Conservation (phyloP, 352 stramenopile genomes). For the Discostella stelligera region DNA sequence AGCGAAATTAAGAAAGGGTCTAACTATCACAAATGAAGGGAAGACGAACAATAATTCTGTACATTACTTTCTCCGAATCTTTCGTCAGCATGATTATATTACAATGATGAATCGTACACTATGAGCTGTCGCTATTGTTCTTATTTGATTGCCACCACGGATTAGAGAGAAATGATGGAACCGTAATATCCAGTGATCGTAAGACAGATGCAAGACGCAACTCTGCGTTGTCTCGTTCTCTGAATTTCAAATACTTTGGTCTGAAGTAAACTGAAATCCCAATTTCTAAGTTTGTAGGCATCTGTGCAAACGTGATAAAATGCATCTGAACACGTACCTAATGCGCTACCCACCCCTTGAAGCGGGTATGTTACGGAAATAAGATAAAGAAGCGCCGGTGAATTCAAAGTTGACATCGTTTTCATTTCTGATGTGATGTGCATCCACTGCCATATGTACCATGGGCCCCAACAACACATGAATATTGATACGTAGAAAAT, state of each 20-base stretch:
- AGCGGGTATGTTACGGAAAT: slow-evolving; percentile 19
- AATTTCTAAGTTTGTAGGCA: slow-evolving; percentile 4
- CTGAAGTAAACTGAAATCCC: slow-evolving; percentile 27
- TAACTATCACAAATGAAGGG: slow-evolving; percentile 76
- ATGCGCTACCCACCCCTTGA: slow-evolving; percentile 20
- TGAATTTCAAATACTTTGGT: slow-evolving; percentile 34
- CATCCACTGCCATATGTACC: slow-evolving; percentile 36
- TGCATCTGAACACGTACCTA: slow-evolving; percentile 4
- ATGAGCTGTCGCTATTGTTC: neutral
- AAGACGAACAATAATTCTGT: neutral
- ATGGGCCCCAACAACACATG: slow-evolving; percentile 19
- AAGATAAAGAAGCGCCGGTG: slow-evolving; percentile 13
- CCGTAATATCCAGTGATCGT: slow-evolving; percentile 19
- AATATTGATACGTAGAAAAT: slow-evolving; percentile 29
- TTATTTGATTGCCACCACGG: slow-evolving; percentile 20
- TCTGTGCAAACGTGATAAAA: neutral
- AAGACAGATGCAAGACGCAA: slow-evolving; percentile 28
- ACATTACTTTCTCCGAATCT: neutral
- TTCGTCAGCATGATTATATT: slow-evolving; percentile 3
- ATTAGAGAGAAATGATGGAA: slow-evolving; percentile 13
- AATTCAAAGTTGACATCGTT: slow-evolving; percentile 8
- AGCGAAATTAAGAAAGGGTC: slow-evolving; percentile 79
- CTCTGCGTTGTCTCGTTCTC: slow-evolving; percentile 20
- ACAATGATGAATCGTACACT: neutral
- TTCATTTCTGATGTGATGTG: slow-evolving; percentile 4